Evolutionary conservation across 179 eudicot species (phyloP), one percentile per base, ranked within the genome.

Genomic region (Carnegiea gigantea): DNA sequence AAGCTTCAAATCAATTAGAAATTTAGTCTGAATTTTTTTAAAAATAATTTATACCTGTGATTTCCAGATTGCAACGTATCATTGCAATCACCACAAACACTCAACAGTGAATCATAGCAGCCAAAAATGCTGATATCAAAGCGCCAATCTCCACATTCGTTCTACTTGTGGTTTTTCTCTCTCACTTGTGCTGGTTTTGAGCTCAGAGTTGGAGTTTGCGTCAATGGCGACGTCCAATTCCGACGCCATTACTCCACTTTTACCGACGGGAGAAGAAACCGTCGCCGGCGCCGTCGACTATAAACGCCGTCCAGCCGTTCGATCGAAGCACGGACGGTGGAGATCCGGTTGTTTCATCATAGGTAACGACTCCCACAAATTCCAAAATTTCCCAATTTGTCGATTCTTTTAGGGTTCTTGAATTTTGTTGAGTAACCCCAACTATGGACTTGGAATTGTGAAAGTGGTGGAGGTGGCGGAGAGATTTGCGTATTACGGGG

Each of bases 381-480:
- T 23, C 30, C 68, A 23, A 62, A 62, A 6, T n/a, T 23, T 62
- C 30, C 30, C 30, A 24, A n/a, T 9, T 62, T 21, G 24, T 20
- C 11, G 67, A 62, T 62, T n/a, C 20, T 60, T 4, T 20, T 4
- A 20, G 68, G 68, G 30, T 23, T 62, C 17, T 17, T 70, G 43
- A n/a, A 6, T 36, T 70, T 18, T 33, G 46, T 36, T 17, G 46
- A 70, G 13, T 30, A 65, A 65, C 12, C 71, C 71, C 71, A 18
- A 64, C 20, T 46, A 21, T 14, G 59, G 74, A 26, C 28, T 70
- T 33, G 73, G 46, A 23, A 10, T 36, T 28, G n/a, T 3, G 28
- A 54, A 54, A 92, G 95, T 88, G 51, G 92, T 89, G 80, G 93
- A 92, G 79, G 77, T 90, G 68, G 93, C 91, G 0, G 95, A 92